Base-by-base conservation (phyloP, 2,329 filamentous ascomycete genomes). In the Hypoxylon sp. region DNA sequence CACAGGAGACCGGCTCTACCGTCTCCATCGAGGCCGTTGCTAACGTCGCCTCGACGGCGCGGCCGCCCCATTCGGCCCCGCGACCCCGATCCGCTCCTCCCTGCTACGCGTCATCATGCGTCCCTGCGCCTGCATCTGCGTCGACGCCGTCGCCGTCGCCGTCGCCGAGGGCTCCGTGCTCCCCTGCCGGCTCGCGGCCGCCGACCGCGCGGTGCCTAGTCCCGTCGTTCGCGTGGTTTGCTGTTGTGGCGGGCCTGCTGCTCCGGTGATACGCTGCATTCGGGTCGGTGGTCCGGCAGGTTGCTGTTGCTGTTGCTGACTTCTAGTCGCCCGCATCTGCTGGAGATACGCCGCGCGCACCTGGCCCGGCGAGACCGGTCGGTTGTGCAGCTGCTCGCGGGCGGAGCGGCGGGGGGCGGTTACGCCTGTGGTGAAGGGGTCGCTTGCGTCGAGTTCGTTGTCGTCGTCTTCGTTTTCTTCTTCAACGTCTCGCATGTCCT, bases 71-170 rank as follows among this genome's bases (percentile, higher is more conserved):
- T 24, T 41, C 37, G 41, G 46, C 2, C 43, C 62, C 6, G 62
- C 64, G 24, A 68, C 47, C 0, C 70, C 73, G 22, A 74, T 74
- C 7, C 74, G 65, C 66, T 76, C 74, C 10, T 75, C 74, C 10
- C 74, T 66, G 32, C 71, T 75, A 47, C 74, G 67, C 37, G 73
- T 75, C 64, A 73, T 60, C 62, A 73, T 62, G 17, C 73, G 70
- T 4, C 68, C 53, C 1, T 68, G 65, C 3, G 65, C 68, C 3
- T 46, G 37, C 6, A n/a, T n/a, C n/a, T n/a, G n/a, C n/a, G n/a
- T n/a, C n/a, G n/a, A n/a, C n/a, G n/a, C n/a, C n/a, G n/a, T n/a
- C n/a, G 67, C 55, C 7, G 67, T 69, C 17, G 67, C 65, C 67
- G 69, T 0, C 55, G 30, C 24, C 48, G 67, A 20, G 17, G 61